Percentiles rank a stretch among this genome's conserved stretches.
These are phyloP conservation scores for Fusarium neocosmosporiellum DNA, from an alignment of 2,329 filamentous ascomycete genomes.

Conservation along the genomic window DNA sequence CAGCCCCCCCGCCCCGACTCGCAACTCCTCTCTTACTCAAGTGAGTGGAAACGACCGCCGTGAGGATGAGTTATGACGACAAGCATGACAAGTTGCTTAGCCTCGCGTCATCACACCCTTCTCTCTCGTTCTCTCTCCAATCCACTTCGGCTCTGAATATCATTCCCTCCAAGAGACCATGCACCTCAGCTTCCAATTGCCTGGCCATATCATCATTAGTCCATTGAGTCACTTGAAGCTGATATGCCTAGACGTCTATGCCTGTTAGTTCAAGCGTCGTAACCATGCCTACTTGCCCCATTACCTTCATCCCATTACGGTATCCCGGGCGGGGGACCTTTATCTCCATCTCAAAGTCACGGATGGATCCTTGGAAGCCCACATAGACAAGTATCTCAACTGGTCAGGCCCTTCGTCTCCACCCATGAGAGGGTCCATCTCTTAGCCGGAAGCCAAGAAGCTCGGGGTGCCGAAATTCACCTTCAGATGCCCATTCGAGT, in stretches of 20 bases:
- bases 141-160: neutral
- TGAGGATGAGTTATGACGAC: conserved; percentile 10
- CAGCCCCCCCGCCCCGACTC: conserved; percentile 26
- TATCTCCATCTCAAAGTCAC: conserved; percentile 10
- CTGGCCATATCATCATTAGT: neutral
- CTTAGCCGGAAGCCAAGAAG: neutral
- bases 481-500: neutral
- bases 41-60: conserved; percentile 8
- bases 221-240: neutral
- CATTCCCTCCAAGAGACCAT: neutral
- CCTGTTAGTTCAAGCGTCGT: conserved; percentile 1
- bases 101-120: neutral
- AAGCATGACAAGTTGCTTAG: conserved; percentile 2
- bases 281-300: neutral
- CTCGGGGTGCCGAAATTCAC: neutral
- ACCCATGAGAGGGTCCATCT: conserved; percentile 12
- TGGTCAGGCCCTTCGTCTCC: conserved; percentile 19
- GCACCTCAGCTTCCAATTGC: neutral
- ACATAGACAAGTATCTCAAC: conserved; percentile 8
- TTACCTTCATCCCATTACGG: conserved; percentile 12
- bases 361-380: conserved; percentile 13
- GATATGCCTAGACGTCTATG: neutral
- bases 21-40: conserved; percentile 14
- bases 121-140: neutral
- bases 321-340: conserved; percentile 14